These are phyloP conservation scores for Chenopodium quinoa DNA, from an alignment of 148 eudicot species.

Conservation along the genomic window DNA sequence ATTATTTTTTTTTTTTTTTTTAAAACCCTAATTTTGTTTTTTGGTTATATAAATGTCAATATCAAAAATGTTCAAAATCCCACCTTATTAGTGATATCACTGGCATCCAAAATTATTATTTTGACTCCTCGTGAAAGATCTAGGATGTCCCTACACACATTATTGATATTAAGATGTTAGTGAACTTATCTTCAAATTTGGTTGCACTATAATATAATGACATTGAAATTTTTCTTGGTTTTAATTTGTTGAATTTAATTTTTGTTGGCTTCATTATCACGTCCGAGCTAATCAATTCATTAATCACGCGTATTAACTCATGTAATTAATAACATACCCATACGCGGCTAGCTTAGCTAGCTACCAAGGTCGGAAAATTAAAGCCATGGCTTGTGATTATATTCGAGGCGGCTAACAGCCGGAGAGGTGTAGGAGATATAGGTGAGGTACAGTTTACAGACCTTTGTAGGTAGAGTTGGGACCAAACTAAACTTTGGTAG, in stretches of 20 bases:
- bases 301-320: no score
- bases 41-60: background rate
- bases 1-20: no score
- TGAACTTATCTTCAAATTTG: background rate
- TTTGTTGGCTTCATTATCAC: background rate
- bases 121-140: background rate
- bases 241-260: background rate
- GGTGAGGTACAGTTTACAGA: conserved; percentile 9
- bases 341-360: background rate
- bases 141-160: conserved; percentile 1
- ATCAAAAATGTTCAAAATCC: background rate
- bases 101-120: background rate
- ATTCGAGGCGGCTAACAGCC: conserved; percentile 25
- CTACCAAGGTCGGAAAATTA: background rate
- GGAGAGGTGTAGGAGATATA: background rate
- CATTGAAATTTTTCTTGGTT: background rate
- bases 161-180: background rate
- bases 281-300: background rate
- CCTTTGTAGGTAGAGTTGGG: conserved; percentile 23
- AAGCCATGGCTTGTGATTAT: conserved; percentile 16
- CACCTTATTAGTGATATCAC: background rate
- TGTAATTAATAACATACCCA: no score
- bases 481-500: conserved; percentile 27
- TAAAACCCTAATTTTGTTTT: conserved; percentile 11
- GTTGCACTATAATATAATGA: background rate